phyloP scores from a whole-genome alignment of 495 filamentous ascomycete genomes.

The Penicillium paradoxum region DNA sequence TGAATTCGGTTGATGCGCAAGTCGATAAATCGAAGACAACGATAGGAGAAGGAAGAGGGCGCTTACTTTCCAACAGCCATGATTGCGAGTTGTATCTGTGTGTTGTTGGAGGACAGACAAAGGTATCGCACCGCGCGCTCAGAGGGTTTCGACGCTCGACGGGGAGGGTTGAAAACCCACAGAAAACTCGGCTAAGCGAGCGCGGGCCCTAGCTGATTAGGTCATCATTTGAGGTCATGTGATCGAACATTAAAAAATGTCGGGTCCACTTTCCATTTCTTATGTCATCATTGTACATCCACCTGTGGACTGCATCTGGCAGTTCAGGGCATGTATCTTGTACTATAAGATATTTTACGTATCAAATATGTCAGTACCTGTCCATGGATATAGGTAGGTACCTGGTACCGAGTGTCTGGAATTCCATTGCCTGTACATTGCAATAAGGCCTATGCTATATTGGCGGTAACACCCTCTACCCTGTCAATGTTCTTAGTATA shows the following conservation, averaged over 20 bases:
- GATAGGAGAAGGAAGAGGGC: constrained; percentile 14
- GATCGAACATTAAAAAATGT: constrained; percentile 5
- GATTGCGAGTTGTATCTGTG: constrained; percentile 56
- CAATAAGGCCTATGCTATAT: not conserved
- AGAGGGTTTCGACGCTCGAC: constrained; percentile 39
- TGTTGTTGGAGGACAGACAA: constrained; percentile 42
- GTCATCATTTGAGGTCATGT: constrained; percentile 23
- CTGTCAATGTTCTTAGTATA: too few species aligned
- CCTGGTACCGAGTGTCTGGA: too few species aligned
- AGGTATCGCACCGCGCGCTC: constrained; percentile 40
- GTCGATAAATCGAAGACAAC: constrained; percentile 14
- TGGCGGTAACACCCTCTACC: not conserved
- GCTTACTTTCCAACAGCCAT: constrained; percentile 89
- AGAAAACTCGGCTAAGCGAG: constrained; percentile 50
- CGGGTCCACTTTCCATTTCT: not conserved
- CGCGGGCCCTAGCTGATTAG: constrained; percentile 34
- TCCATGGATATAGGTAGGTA: too few species aligned
- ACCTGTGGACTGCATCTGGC: not conserved
- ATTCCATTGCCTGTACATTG: not conserved
- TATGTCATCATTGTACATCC: not conserved
- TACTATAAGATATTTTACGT: not conserved
- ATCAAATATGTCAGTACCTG: not conserved
- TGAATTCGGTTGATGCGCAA: not conserved
- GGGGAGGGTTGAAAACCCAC: constrained; percentile 41
- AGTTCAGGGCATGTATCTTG: too few species aligned